Base-by-base conservation (phyloP, 345 rosid species). In the Salix exigua region DNA sequence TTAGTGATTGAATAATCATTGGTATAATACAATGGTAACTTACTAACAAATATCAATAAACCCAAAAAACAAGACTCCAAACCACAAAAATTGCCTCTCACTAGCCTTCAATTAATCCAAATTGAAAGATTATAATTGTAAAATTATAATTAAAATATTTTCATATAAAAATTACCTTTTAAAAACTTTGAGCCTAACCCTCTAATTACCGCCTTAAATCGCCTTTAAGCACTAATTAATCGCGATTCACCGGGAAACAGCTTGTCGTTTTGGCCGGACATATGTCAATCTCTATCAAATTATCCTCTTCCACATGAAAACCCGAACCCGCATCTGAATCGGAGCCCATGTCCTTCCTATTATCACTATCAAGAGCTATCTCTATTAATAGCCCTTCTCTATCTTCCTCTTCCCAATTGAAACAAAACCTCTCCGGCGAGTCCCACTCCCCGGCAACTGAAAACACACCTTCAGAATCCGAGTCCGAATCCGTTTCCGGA, bases 221-320 rank as follows among this genome's bases (percentile, higher is more conserved):
- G 18, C 7, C 13, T 26, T 6, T 1, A 50, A 65, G 51, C 4
- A 38, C 68, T 12, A 14, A 16, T 9, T 25, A 72, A 66, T 66
- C 72, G 42, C 68, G 28, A 53, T 35, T 26, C 60, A 30, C 76
- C 79, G 18, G 74, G 21, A 74, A 17, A 23, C 69, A 67, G 5
- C 28, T 21, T 75, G 2, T 33, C 75, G 13, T 40, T 72, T 66
- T 80, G 14, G 46, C 38, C 73, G 79, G 80, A 65, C 89, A 91
- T 50, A 91, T 79, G 74, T 90, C 89, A 70, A 94, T 94, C 85
- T 93, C 94, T 31, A 90, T 89, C 81, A 88, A 64, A 74, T 84
- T 92, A 6, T 89, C 97, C 73, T 95, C 99, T 66, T 91, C 97
- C 17, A 79, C 85, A 42, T 83, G 82, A 80, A 80, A 72, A 31